These are phyloP conservation scores for Dicorynia guianensis DNA, from an alignment of 306 rosid species.

Conservation along the genomic window DNA sequence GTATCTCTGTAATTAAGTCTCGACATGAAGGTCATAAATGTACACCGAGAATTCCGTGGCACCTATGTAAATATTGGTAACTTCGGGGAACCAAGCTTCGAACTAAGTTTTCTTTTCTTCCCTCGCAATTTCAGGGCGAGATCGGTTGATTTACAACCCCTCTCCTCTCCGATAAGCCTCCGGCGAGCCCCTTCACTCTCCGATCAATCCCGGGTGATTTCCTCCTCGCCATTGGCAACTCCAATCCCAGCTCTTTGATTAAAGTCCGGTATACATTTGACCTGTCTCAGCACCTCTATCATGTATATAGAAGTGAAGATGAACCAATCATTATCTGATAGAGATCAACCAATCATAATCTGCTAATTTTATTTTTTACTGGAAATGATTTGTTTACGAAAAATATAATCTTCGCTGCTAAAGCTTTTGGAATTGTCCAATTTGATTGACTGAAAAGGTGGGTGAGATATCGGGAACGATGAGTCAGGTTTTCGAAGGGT, in stretches of 20 bases:
- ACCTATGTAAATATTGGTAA: slow-evolving; percentile 25
- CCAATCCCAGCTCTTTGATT: not conserved
- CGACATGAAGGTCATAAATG: not conserved
- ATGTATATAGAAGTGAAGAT: not conserved
- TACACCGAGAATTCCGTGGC: slow-evolving; percentile 32
- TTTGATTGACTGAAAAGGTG: slow-evolving; percentile 35
- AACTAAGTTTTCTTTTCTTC: slow-evolving; percentile 3
- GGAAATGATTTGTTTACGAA: not conserved
- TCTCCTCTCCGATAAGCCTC: slow-evolving; percentile 35
- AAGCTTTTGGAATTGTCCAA: slow-evolving; percentile 6
- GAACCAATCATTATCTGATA: not conserved
- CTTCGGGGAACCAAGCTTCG: not conserved
- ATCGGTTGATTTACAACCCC: slow-evolving; percentile 27
- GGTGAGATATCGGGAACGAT: slow-evolving; percentile 38
- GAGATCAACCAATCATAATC: not conserved
- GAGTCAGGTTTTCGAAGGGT: slow-evolving; percentile 53
- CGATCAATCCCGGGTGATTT: slow-evolving; percentile 30
- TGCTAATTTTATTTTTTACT: too few species aligned
- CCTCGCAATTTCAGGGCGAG: slow-evolving; percentile 1
- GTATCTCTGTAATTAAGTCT: not conserved
- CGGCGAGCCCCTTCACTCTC: slow-evolving; percentile 5
- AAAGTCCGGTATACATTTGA: not conserved
- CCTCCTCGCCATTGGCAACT: too few species aligned
- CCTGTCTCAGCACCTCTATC: not conserved
- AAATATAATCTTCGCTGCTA: not conserved